Evolutionary conservation across 179 eudicot genomes (phyloP).

Genomic region (Sideroxylon spinosum): DNA sequence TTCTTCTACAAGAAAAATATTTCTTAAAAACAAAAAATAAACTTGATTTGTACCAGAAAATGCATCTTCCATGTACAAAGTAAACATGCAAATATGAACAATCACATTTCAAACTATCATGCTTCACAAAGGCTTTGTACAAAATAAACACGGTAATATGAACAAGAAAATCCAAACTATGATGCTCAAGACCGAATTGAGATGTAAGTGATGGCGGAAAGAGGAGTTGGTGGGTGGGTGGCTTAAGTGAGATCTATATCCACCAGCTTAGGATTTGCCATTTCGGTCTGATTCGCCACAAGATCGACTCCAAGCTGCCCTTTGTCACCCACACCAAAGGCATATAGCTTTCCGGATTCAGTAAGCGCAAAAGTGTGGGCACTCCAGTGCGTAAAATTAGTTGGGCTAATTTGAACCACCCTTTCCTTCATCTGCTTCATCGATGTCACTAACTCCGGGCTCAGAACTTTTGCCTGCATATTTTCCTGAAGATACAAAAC

Average conservation of each 20-base stretch:
- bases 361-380: constrained; percentile 91
- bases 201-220: too few species aligned
- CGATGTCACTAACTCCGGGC: constrained; percentile 68
- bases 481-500: constrained; percentile 44
- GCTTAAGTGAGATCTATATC: constrained; percentile 55
- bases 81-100: too few species aligned
- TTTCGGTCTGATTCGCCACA: constrained; percentile 57
- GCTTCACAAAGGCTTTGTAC: too few species aligned
- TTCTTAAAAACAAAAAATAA: too few species aligned
- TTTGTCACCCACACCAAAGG: constrained; percentile 86
- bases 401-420: constrained; percentile 81
- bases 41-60: too few species aligned
- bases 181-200: too few species aligned
- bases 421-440: constrained; percentile 62
- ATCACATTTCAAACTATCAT: too few species aligned
- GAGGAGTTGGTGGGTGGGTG: neutral
- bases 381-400: constrained; percentile 71
- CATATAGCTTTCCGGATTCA: constrained; percentile 71
- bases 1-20: too few species aligned
- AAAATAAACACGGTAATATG: too few species aligned
- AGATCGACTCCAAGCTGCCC: constrained; percentile 87
- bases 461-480: constrained; percentile 60
- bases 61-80: too few species aligned
- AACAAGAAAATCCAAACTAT: too few species aligned
- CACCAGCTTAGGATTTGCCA: constrained; percentile 56